Percentiles rank a stretch among this genome's conserved stretches.
These are phyloP conservation scores for Boletus rufocinnamomeus DNA, from an alignment of 768 basidiomycete species.

Conservation along the genomic window DNA sequence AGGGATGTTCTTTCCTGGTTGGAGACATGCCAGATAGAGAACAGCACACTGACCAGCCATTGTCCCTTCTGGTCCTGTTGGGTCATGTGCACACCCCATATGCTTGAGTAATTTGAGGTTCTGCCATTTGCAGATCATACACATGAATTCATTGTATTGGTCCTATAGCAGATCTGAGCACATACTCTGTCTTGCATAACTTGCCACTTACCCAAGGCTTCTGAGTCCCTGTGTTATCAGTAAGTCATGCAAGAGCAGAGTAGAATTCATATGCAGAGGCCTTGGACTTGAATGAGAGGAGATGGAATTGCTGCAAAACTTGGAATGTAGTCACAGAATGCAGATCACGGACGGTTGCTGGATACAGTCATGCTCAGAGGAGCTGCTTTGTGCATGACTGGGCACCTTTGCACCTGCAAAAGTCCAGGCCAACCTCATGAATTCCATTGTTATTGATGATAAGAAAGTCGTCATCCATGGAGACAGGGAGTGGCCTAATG, in stretches of 20 bases:
- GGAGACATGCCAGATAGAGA: neutral
- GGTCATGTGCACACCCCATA: neutral
- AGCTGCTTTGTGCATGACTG: constrained; percentile 30
- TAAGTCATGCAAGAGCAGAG: constrained; percentile 17
- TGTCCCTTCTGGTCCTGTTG: neutral
- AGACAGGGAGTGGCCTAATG: constrained; percentile 1
- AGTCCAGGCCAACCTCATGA: constrained; percentile 32
- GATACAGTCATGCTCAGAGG: constrained; percentile 33
- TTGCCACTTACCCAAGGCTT: neutral
- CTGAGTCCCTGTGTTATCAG: neutral
- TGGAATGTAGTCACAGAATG: constrained; percentile 34
- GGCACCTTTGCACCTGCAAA: constrained; percentile 32
- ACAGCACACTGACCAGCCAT: neutral
- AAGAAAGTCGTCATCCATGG: constrained; percentile 23
- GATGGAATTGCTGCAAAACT: constrained; percentile 35
- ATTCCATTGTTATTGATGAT: constrained; percentile 25
- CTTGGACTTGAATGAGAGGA: constrained; percentile 36
- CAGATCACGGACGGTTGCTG: constrained; percentile 32
- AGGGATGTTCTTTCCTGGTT: neutral
- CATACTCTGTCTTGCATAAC: too few species aligned
- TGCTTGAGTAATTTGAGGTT: neutral
- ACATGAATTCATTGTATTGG: neutral
- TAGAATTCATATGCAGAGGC: constrained; percentile 37
- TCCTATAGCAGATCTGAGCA: neutral
- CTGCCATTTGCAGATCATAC: neutral